Conservation (phyloP, 1,284 basidiomycete species). For the Austroboletus niveus region DNA sequence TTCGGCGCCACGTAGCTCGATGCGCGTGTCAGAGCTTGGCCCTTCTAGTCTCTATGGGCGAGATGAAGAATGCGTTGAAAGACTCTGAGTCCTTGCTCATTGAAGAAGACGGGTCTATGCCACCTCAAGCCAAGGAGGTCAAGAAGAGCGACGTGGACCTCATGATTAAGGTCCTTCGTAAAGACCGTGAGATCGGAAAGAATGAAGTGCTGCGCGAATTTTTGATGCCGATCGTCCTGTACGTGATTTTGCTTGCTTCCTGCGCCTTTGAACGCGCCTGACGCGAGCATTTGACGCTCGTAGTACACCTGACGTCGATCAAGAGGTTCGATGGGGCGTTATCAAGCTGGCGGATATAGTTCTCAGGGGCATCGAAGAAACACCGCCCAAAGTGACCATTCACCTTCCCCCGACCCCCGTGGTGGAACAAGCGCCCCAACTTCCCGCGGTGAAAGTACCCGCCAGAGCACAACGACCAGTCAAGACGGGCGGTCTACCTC, state of each 20-base stretch:
- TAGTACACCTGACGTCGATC: slow-evolving; percentile 74
- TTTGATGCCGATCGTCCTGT: slow-evolving; percentile 80
- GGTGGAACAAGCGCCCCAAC: slow-evolving; percentile 56
- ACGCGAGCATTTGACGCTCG: slow-evolving; percentile 6
- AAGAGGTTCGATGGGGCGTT: slow-evolving; percentile 87
- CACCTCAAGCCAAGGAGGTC: slow-evolving; percentile 68
- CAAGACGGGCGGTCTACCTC: slow-evolving; percentile 43
- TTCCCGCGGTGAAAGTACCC: slow-evolving; percentile 43
- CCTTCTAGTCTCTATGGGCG: slow-evolving; percentile 85
- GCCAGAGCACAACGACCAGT: slow-evolving; percentile 29
- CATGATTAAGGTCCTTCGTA: slow-evolving; percentile 78
- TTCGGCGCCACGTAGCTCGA: slow-evolving; percentile 86
- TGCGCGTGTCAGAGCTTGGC: slow-evolving; percentile 87
- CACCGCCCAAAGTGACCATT: slow-evolving; percentile 83
- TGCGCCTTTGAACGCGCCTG: slow-evolving; percentile 1
- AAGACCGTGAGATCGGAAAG: slow-evolving; percentile 83
- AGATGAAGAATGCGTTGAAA: slow-evolving; percentile 76
- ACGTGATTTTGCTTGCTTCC: slow-evolving; percentile 33
- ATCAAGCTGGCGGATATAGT: slow-evolving; percentile 92
- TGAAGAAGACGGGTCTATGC: slow-evolving; percentile 78
- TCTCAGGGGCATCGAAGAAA: slow-evolving; percentile 79
- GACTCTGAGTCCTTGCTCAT: slow-evolving; percentile 75
- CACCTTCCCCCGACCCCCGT: slow-evolving; percentile 80
- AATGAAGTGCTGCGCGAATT: slow-evolving; percentile 78
- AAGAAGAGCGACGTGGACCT: slow-evolving; percentile 80